These are phyloP conservation scores for Microcyclosporella mali DNA, from an alignment of 2,329 filamentous ascomycete species.

Conservation along the genomic window DNA sequence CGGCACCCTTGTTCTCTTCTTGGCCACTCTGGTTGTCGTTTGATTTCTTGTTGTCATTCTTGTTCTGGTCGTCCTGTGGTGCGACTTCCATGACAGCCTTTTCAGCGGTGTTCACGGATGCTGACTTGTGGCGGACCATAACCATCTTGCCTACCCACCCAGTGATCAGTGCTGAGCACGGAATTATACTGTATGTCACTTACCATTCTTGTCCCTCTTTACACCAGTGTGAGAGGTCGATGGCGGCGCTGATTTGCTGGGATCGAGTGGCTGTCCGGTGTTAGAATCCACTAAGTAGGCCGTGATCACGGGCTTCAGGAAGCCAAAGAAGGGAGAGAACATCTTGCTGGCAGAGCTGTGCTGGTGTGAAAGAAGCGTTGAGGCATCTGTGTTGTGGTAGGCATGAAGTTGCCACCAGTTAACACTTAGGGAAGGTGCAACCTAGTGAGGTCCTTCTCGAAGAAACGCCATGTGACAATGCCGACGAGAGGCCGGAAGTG, in stretches of 20 bases:
- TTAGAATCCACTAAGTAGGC: slow-evolving; percentile 24
- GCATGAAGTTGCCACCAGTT: not conserved
- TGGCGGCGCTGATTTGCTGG: slow-evolving; percentile 1
- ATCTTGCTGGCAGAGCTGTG: slow-evolving; percentile 3
- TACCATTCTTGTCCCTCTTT: slow-evolving; percentile 22
- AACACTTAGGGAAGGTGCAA: not conserved
- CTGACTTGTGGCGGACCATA: slow-evolving; percentile 22
- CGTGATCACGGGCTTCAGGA: slow-evolving; percentile 13
- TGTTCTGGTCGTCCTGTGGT: slow-evolving; percentile 25
- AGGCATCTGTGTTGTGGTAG: not conserved
- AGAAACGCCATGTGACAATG: not conserved
- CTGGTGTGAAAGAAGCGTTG: not conserved
- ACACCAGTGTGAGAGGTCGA: slow-evolving; percentile 22
- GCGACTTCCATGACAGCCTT: not conserved
- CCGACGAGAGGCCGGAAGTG: not conserved
- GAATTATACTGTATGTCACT: not conserved
- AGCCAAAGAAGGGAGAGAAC: slow-evolving; percentile 9
- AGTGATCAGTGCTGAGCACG: too few species aligned
- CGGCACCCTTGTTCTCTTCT: slow-evolving; percentile 1
- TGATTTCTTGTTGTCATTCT: not conserved
- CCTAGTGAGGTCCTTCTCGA: not conserved
- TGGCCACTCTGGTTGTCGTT: slow-evolving; percentile 3
- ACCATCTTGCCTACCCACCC: slow-evolving; percentile 5
- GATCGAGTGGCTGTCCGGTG: slow-evolving; percentile 24
- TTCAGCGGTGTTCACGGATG: not conserved